phyloP scores from a whole-genome alignment of 257 asterid genomes.

The Solanum appendiculatum region DNA sequence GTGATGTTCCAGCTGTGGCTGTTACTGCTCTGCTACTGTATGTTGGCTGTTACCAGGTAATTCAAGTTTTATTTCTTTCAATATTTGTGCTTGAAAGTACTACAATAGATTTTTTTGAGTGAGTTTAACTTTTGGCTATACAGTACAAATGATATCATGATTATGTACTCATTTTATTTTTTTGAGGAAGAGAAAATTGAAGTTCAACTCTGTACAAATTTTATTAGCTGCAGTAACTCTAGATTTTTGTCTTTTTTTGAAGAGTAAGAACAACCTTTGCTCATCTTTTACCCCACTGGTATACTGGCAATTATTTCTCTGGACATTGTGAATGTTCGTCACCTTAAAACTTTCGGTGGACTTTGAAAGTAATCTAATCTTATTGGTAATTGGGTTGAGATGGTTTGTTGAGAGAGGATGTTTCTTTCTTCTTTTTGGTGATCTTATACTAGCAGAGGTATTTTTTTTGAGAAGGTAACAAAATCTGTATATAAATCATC shows the following conservation, averaged over 20 bases:
- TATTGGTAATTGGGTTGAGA: not conserved
- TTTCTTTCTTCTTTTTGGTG: not conserved
- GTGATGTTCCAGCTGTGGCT: slow-evolving; percentile 61
- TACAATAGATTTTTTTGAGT: not conserved
- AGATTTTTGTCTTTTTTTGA: not conserved
- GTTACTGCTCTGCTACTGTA: slow-evolving; percentile 78
- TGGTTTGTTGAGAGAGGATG: not conserved
- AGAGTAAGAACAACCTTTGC: not conserved
- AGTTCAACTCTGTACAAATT: not conserved
- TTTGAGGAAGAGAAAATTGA: not conserved
- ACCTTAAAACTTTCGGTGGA: not conserved
- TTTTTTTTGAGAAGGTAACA: not conserved
- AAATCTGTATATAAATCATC: not conserved
- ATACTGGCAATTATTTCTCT: not conserved
- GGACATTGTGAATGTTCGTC: not conserved
- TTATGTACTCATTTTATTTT: not conserved
- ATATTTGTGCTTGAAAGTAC: not conserved
- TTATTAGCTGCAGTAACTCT: not conserved
- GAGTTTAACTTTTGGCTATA: not conserved
- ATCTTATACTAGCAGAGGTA: not conserved
- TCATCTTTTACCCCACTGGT: not conserved
- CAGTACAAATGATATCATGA: not conserved
- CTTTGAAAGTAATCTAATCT: not conserved
- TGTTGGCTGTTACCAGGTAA: slow-evolving; percentile 97
- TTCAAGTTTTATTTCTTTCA: not conserved